Conservation (phyloP, 179 eudicot species). For the Monotropa hypopitys region DNA sequence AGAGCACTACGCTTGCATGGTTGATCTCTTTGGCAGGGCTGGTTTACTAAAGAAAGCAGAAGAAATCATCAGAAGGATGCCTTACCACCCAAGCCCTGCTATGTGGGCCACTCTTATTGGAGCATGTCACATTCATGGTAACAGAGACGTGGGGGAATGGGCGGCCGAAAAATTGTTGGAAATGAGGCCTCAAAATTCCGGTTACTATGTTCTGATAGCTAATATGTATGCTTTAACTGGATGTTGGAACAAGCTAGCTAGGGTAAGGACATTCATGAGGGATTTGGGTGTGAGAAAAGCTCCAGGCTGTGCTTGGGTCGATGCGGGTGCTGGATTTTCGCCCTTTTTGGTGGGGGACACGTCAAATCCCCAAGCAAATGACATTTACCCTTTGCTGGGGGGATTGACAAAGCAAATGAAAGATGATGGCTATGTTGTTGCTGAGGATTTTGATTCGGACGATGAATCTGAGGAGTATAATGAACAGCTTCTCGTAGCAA, state of each 20-base stretch:
- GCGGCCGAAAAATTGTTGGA: conserved; percentile 71
- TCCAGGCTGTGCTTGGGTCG: conserved; percentile 79
- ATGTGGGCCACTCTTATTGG: conserved; percentile 84
- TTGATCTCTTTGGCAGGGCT: conserved; percentile 82
- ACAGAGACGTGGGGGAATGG: conserved; percentile 52
- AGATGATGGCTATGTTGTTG: conserved; percentile 38
- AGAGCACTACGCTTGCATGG: conserved; percentile 91
- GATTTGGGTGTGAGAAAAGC: conserved; percentile 54
- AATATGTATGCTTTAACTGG: conserved; percentile 83
- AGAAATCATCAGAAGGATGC: conserved; percentile 50
- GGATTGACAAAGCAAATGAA: conserved; percentile 57
- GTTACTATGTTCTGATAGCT: conserved; percentile 71
- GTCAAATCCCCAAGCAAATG: conserved; percentile 32
- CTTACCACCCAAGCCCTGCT: conserved; percentile 57
- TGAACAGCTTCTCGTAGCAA: conserved; percentile 1
- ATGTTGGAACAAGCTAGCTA: conserved; percentile 59
- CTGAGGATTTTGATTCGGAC: conserved; percentile 8
- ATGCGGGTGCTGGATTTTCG: conserved; percentile 47
- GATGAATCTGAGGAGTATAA: conserved; percentile 7
- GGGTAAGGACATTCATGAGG: conserved; percentile 58
- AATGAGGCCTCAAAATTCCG: conserved; percentile 52
- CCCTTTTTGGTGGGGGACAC: conserved; percentile 55
- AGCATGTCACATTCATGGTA: conserved; percentile 54
- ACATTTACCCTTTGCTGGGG: conserved; percentile 39
- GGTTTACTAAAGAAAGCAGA: conserved; percentile 57